Evolutionary conservation across 192 early-diverging fungal genomes (phyloP).

Genomic region (Gonapodya sp.): DNA sequence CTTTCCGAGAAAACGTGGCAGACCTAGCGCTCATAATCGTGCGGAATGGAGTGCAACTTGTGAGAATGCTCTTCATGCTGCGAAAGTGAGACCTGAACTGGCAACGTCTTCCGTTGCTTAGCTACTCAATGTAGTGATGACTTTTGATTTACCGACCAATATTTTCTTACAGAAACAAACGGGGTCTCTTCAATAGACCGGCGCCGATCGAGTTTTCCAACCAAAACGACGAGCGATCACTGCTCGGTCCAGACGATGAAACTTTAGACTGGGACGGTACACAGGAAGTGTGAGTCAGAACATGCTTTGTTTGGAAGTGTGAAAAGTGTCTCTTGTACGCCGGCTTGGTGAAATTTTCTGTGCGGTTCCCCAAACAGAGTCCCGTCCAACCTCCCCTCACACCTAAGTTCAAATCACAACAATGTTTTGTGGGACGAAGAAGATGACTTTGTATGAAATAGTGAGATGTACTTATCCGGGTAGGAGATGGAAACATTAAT

Average conservation of each 20-base stretch:
- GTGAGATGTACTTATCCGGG: too few species aligned
- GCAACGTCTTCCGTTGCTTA: too few species aligned
- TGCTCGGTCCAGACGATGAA: neutral
- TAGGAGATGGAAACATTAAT: too few species aligned
- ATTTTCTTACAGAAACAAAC: too few species aligned
- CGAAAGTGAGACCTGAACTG: constrained; percentile 4
- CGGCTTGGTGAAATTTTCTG: too few species aligned
- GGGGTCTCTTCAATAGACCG: neutral
- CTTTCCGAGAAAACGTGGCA: constrained; percentile 5
- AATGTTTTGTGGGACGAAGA: neutral
- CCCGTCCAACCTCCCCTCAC: neutral
- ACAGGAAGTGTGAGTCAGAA: neutral
- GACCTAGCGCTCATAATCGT: neutral
- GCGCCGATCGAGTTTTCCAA: neutral
- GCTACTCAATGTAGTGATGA: too few species aligned
- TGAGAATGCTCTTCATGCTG: constrained; percentile 11
- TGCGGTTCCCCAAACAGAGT: neutral
- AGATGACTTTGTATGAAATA: neutral
- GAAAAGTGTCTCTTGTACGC: too few species aligned
- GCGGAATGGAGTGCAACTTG: neutral
- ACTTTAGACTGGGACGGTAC: neutral
- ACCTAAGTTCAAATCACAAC: neutral
- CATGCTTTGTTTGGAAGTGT: neutral
- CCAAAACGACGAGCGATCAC: neutral
- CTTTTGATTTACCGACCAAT: too few species aligned